Evolutionary conservation across 306 rosid genomes (phyloP), one percentile per base, ranked within the genome.

Genomic region (Vicia sativa): DNA sequence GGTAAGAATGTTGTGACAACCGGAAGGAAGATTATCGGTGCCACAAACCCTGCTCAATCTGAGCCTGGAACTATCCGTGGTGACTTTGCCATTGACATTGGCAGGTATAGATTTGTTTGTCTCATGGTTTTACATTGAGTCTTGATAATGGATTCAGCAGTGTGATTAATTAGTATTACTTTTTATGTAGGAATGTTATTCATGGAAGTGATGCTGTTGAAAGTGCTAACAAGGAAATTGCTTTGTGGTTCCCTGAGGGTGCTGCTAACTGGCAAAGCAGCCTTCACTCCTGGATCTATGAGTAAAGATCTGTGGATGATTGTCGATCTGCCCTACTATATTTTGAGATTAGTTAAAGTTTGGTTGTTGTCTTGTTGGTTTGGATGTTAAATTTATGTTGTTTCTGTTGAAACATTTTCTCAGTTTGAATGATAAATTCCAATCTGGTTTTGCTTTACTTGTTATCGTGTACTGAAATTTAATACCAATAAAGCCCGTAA

Each of bases 31-130:
- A 86, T 93, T 0, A 90, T 90, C 60, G 96, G 99, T 26, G 97
- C 99, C 65, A 93, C 99, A 6, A 88, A 93, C 80, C 99, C 97
- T 2, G 83, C 88, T n/a, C n/a, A n/a, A 9, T 70, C 84, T 43
- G 96, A 89, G 79, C 96, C 92, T 1, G 96, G 96, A 81, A 92
- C 98, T 13, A 90, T 92, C 23, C 96, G 96, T 60, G 96, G 98
- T 49, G 98, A 92, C 68, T 87, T 70, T 70, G 96, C 98, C 2
- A 65, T 92, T 80, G 96, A 92, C 46, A 88, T 92, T 75, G 98
- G 98, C 63, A 84, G 98, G 96, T 92, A 82, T n/a, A n/a, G n/a
- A n/a, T n/a, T n/a, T n/a, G n/a, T n/a, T n/a, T n/a, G n/a, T n/a
- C n/a, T n/a, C n/a, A n/a, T n/a, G n/a, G n/a, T n/a, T n/a, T n/a